Conservation (phyloP, 306 rosid species). For the Echinosophora koreensis region DNA sequence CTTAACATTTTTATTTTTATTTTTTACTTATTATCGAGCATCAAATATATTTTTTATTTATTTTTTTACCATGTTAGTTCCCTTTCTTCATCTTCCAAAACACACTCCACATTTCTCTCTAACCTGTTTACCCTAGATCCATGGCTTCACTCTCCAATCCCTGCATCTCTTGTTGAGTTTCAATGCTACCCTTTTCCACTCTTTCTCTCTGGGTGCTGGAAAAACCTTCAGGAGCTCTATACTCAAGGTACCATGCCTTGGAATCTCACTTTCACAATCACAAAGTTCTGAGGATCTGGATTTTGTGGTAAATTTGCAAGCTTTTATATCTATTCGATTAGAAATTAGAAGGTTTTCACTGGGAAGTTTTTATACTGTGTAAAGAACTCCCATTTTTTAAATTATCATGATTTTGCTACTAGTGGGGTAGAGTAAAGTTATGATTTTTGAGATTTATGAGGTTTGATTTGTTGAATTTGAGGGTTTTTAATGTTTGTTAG, state of each 20-base stretch:
- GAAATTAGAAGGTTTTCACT: conserved; percentile 40
- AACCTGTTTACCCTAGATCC: conserved; percentile 81
- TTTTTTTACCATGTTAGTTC: conserved; percentile 40
- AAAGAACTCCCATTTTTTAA: conserved; percentile 51
- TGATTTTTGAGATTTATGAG: conserved; percentile 52
- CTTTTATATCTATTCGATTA: conserved; percentile 25
- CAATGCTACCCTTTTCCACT: conserved; percentile 40
- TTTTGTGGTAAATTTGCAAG: conserved; percentile 36
- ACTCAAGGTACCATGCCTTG: conserved; percentile 41
- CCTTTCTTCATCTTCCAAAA: conserved; percentile 52
- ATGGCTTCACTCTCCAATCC: conserved; percentile 58
- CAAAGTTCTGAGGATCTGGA: conserved; percentile 45
- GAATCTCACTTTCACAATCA: conserved; percentile 41
- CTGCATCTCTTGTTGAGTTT: conserved; percentile 54
- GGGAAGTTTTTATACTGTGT: conserved; percentile 38
- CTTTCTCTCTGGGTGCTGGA: conserved; percentile 28
- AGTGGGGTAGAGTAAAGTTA: conserved; percentile 45
- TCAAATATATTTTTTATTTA: neutral
- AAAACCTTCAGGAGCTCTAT: conserved; percentile 37
- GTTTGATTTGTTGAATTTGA: conserved; percentile 50
- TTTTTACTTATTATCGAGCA: neutral
- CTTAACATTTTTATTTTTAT: neutral
- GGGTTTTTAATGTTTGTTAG: conserved; percentile 28
- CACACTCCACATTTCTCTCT: conserved; percentile 54
- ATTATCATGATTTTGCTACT: conserved; percentile 41